A percentile compares a stretch with the other conserved stretches of the same genome.
Evolutionary conservation across 352 stramenopile genomes (phyloP).

Genomic region (Phytophthora nicotianae): DNA sequence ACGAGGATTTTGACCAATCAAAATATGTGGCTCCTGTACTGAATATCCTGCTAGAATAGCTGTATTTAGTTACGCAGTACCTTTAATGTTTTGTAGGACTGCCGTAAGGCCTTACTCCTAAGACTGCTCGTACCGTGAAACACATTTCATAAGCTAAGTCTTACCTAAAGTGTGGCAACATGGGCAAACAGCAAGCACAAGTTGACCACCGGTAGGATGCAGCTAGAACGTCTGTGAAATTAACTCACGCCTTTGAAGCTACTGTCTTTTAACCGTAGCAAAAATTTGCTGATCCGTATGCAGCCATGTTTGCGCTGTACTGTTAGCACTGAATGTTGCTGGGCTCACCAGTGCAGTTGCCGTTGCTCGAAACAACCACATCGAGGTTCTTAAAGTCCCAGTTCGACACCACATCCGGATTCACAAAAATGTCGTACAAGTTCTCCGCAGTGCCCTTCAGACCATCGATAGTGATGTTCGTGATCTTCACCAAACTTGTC

Average conservation of each 20-base stretch:
- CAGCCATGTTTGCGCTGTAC: background rate
- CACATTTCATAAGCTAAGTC: too few relatives aligned
- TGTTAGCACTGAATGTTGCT: slow-evolving; percentile 25
- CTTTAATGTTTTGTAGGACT: too few relatives aligned
- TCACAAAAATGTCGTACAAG: slow-evolving; percentile 31
- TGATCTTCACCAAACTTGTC: slow-evolving; percentile 30
- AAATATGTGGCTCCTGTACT: background rate
- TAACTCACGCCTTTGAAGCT: too few relatives aligned
- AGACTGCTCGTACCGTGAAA: too few relatives aligned
- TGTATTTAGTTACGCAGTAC: too few relatives aligned
- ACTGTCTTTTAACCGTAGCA: too few relatives aligned
- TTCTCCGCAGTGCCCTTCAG: slow-evolving; percentile 20
- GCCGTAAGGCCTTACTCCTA: too few relatives aligned
- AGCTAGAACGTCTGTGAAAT: too few relatives aligned
- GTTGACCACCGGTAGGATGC: too few relatives aligned
- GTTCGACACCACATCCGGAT: slow-evolving; percentile 28
- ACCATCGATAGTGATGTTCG: slow-evolving; percentile 29
- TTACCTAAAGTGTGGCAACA: too few relatives aligned
- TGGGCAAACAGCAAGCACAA: too few relatives aligned
- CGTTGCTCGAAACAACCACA: slow-evolving; percentile 8
- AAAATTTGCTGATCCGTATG: too few relatives aligned
- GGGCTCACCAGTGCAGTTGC: slow-evolving; percentile 28
- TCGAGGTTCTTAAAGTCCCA: slow-evolving; percentile 29
- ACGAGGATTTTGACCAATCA: slow-evolving; percentile 23
- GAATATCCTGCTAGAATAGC: background rate